Evolutionary conservation across 441 rosid species (phyloP).

Genomic region (Sinapis alba): DNA sequence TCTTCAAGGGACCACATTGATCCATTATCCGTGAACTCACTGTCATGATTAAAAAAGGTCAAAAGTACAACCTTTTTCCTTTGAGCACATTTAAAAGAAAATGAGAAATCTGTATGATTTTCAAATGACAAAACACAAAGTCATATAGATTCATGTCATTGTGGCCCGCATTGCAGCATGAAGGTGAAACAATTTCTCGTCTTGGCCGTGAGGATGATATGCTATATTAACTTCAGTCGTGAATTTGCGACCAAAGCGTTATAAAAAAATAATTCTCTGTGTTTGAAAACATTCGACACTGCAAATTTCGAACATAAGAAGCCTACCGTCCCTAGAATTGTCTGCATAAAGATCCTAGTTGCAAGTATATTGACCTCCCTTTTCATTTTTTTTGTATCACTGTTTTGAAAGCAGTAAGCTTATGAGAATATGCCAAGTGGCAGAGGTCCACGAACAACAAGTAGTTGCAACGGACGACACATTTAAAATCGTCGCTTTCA

Average conservation of each 20-base stretch:
- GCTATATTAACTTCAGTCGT: neutral
- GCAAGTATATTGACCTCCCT: neutral
- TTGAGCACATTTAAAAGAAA: neutral
- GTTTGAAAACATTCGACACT: conserved; percentile 1
- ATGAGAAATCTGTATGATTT: conserved; percentile 9
- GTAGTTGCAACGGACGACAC: conserved; percentile 16
- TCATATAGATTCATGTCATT: neutral
- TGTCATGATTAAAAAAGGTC: conserved; percentile 26
- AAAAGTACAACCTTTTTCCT: neutral
- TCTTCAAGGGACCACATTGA: conserved; percentile 26
- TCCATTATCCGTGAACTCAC: conserved; percentile 32
- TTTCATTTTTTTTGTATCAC: neutral
- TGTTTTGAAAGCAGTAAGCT: neutral
- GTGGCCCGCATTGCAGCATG: neutral
- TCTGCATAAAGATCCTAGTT: neutral
- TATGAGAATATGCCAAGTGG: conserved; percentile 4
- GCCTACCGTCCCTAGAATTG: neutral
- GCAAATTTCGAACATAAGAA: neutral
- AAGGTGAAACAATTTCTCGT: neutral
- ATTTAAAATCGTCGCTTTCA: conserved; percentile 29
- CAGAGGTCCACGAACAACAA: neutral
- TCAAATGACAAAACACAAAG: neutral
- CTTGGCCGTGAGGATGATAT: neutral
- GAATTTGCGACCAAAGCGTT: neutral
- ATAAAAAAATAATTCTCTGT: neutral